Conservation (phyloP, 2,329 filamentous ascomycete species). For the Fusarium scirpi region DNA sequence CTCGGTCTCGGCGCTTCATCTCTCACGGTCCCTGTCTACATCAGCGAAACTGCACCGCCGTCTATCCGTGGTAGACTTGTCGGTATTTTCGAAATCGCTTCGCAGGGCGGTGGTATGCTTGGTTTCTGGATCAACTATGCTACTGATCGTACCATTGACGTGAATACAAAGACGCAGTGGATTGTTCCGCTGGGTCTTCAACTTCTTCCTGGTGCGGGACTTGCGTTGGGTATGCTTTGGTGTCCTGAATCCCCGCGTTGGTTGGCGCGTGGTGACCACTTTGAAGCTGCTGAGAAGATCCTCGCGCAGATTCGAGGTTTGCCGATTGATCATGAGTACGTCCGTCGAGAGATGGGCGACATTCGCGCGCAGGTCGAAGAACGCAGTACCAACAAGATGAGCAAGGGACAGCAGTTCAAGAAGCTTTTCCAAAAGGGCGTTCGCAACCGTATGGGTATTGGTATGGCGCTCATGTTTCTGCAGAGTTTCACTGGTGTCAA, state of each 20-base stretch:
- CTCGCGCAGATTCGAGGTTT: slow-evolving; percentile 53
- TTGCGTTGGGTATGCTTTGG: slow-evolving; percentile 66
- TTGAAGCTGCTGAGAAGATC: slow-evolving; percentile 59
- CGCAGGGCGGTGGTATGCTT: slow-evolving; percentile 50
- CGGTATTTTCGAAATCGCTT: slow-evolving; percentile 62
- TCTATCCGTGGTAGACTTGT: slow-evolving; percentile 64
- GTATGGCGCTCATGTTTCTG: slow-evolving; percentile 62
- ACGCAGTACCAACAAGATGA: slow-evolving; percentile 49
- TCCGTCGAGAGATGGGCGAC: slow-evolving; percentile 64
- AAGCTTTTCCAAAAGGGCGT: slow-evolving; percentile 54
- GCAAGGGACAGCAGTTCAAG: slow-evolving; percentile 45
- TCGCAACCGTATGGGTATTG: slow-evolving; percentile 57
- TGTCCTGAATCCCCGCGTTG: slow-evolving; percentile 72
- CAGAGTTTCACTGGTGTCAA: slow-evolving; percentile 61
- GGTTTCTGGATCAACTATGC: slow-evolving; percentile 57
- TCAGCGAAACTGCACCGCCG: slow-evolving; percentile 59
- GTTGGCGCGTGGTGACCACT: slow-evolving; percentile 68
- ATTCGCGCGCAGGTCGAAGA: slow-evolving; percentile 70
- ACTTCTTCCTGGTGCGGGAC: slow-evolving; percentile 65
- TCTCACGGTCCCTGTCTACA: slow-evolving; percentile 60
- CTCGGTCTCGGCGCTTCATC: slow-evolving; percentile 65
- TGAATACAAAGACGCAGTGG: slow-evolving; percentile 55
- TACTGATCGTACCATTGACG: slow-evolving; percentile 44
- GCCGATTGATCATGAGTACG: slow-evolving; percentile 52
- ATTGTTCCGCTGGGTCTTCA: slow-evolving; percentile 70